These are phyloP conservation scores for Globisporangium megalacanthum DNA, from an alignment of 352 stramenopile genomes.

Conservation along the genomic window DNA sequence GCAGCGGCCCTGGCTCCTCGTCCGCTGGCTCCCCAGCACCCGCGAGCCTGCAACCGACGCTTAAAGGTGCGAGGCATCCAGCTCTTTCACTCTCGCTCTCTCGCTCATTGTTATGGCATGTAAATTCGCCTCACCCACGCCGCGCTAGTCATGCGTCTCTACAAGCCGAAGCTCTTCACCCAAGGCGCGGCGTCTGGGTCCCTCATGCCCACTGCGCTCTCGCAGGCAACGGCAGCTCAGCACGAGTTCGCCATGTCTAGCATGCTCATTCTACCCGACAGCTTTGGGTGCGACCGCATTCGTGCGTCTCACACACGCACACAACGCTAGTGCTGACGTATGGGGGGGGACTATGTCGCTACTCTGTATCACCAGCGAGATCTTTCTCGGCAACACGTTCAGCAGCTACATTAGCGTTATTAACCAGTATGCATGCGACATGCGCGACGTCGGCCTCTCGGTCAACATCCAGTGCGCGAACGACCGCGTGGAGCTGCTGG, in stretches of 20 bases:
- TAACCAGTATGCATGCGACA: constrained; percentile 80
- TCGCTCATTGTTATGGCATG: background rate
- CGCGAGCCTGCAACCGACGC: constrained; percentile 50
- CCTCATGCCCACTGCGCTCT: constrained; percentile 57
- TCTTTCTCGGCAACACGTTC: constrained; percentile 91
- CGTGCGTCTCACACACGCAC: background rate
- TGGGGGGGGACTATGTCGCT: background rate
- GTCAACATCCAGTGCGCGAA: constrained; percentile 86
- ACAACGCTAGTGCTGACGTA: background rate
- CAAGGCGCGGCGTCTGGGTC: constrained; percentile 45
- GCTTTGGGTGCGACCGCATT: constrained; percentile 64
- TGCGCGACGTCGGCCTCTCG: constrained; percentile 70
- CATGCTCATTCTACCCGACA: constrained; percentile 88
- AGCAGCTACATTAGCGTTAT: constrained; percentile 92
- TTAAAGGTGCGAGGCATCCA: constrained; percentile 44
- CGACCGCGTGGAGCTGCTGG: constrained; percentile 70
- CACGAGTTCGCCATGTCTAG: constrained; percentile 87
- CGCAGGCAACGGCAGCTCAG: constrained; percentile 32
- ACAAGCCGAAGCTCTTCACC: constrained; percentile 83
- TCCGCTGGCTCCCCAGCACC: background rate
- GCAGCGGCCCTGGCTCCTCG: constrained; percentile 14
- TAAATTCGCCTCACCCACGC: background rate
- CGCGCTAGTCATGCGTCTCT: constrained; percentile 83
- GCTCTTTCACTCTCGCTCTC: background rate
- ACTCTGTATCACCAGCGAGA: constrained; percentile 48